Base-by-base conservation (phyloP, 2,329 filamentous ascomycete species). In the Exophiala mesophila region DNA sequence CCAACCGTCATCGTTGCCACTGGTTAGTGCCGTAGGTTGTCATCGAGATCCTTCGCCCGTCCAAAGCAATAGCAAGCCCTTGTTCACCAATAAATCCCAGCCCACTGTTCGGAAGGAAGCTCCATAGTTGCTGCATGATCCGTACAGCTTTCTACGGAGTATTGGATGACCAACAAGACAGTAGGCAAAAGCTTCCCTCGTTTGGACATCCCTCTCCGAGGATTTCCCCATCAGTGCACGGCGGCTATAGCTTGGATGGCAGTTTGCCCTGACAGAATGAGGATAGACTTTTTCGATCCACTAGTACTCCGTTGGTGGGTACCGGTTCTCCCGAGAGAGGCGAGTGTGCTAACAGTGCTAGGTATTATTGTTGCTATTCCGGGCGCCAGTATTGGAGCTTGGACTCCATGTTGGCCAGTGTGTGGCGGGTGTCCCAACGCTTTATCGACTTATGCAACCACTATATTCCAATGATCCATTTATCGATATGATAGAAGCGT, bases 291-390 rank as follows among this genome's bases (percentile, higher is more conserved):
- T 26, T 26, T 12, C 23, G 6, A 12, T 26, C 12, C 7, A 26
- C 23, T 26, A 26, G 23, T n/a, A n/a, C n/a, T n/a, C n/a, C n/a
- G n/a, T 26, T 12, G 23, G 23, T 26, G 23, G 23, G 23, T 26
- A 26, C 23, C 23, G 23, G 23, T 12, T 26, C 23, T 26, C 12
- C 23, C 23, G 23, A 26, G 7, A 26, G 23, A n/a, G n/a, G n/a
- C n/a, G n/a, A n/a, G n/a, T n/a, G n/a, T n/a, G n/a, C n/a, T n/a
- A n/a, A n/a, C n/a, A n/a, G n/a, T n/a, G 7, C 23, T 12, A 7
- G 7, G 6, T 26, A 19, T 18, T 19, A 34, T 17, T 34, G 7
- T 34, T 34, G 20, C 16, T 34, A 34, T 34, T 34, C 32, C n/a
- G 12, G 32, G 17, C n/a, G 9, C n/a, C 17, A 13, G 7, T 32